Percentiles rank a stretch among this genome's conserved stretches.
These are phyloP conservation scores for Fraxinus floribunda DNA, from an alignment of 305 asterid genomes.

Conservation along the genomic window DNA sequence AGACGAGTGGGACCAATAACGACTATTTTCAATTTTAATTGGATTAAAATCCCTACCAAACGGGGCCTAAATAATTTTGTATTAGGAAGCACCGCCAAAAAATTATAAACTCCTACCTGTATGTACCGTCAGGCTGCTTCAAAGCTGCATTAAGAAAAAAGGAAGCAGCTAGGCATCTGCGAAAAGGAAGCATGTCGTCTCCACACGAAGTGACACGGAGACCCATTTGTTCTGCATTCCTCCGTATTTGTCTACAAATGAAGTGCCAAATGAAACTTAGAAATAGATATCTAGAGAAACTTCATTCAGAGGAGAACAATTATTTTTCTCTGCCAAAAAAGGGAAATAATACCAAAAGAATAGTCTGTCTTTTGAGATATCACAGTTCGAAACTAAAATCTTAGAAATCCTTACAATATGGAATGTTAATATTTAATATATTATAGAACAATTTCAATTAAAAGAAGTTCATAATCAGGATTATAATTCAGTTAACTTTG, in stretches of 20 bases:
- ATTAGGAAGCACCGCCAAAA: neutral
- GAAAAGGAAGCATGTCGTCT: constrained; percentile 70
- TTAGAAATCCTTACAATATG: neutral
- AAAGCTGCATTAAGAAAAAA: constrained; percentile 91
- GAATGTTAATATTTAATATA: neutral
- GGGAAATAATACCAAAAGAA: neutral
- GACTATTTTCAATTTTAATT: no score
- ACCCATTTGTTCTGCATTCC: constrained; percentile 80
- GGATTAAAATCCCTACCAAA: no score
- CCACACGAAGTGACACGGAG: constrained; percentile 72
- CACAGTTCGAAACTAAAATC: neutral
- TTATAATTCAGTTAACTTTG: neutral
- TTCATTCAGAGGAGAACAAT: neutral
- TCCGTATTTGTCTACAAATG: constrained; percentile 66
- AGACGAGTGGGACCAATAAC: no score
- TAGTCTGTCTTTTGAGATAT: neutral
- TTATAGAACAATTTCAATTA: neutral
- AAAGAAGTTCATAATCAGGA: neutral
- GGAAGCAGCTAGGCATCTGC: constrained; percentile 87
- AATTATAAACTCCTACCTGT: constrained; percentile 53
- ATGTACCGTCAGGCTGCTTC: constrained; percentile 88
- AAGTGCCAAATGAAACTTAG: constrained; percentile 20
- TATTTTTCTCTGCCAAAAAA: neutral
- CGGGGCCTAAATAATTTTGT: neutral
- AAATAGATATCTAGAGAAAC: neutral